Evolutionary conservation across 176 grass and related monocot species (phyloP).

Genomic region (Tuctoria greenei): DNA sequence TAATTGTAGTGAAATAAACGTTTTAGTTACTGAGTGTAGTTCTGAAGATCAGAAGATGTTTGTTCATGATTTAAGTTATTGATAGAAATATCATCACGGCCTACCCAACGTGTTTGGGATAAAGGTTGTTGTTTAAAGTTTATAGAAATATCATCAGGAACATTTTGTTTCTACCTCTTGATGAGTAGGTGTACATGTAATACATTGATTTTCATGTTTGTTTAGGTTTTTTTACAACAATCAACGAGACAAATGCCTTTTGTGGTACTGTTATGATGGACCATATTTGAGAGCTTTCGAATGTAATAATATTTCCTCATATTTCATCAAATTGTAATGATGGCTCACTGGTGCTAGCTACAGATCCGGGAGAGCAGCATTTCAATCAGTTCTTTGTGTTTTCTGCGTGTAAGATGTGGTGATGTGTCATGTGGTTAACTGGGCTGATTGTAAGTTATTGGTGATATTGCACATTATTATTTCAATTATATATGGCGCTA

Average conservation of each 20-base stretch:
- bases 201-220: not conserved
- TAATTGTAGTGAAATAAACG: slow-evolving; percentile 14
- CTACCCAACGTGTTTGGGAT: too few species aligned
- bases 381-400: not conserved
- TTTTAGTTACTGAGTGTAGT: slow-evolving; percentile 15
- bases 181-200: slow-evolving; percentile 23
- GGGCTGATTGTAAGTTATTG: not conserved
- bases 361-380: not conserved
- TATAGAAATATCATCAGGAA: slow-evolving; percentile 16
- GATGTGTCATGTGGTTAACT: not conserved
- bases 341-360: not conserved
- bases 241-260: not conserved
- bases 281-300: not conserved
- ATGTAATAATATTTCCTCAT: not conserved
- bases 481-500: not conserved
- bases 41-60: slow-evolving; percentile 15
- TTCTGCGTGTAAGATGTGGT: too few species aligned
- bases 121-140: too few species aligned
- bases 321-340: not conserved
- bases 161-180: slow-evolving; percentile 8
- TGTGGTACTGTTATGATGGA: not conserved
- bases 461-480: not conserved
- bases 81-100: slow-evolving; percentile 10
- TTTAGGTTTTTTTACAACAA: not conserved
- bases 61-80: slow-evolving; percentile 2